Percentiles rank a stretch among this genome's conserved stretches.
These are phyloP conservation scores for Ailanthus altissimus DNA, from an alignment of 345 rosid genomes.

Conservation along the genomic window DNA sequence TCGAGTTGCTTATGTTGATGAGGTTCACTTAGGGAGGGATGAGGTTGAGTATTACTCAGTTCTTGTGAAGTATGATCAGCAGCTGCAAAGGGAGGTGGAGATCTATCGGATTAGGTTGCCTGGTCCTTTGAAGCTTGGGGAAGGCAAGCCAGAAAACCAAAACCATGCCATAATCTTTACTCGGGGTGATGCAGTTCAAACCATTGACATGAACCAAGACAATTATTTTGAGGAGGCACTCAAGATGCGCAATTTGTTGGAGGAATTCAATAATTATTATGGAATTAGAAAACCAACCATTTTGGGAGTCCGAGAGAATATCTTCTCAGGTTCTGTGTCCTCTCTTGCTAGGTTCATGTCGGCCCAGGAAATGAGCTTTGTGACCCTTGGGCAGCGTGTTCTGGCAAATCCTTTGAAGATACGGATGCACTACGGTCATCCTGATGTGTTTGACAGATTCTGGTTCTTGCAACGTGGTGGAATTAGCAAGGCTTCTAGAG, in stretches of 20 bases:
- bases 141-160: constrained; percentile 97
- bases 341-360: constrained; percentile 98
- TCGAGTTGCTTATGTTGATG: constrained; percentile 90
- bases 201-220: constrained; percentile 98
- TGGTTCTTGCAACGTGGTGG: constrained; percentile 93
- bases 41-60: constrained; percentile 73
- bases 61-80: constrained; percentile 78
- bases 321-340: constrained; percentile 91
- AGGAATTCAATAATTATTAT: constrained; percentile 62
- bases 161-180: constrained; percentile 95
- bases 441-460: constrained; percentile 90
- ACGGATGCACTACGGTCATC: constrained; percentile 94
- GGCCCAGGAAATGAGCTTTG: constrained; percentile 83
- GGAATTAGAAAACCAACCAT: constrained; percentile 90
- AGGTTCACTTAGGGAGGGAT: constrained; percentile 56
- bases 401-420: constrained; percentile 88
- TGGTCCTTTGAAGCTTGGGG: constrained; percentile 86
- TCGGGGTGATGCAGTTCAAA: constrained; percentile 91
- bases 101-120: constrained; percentile 85
- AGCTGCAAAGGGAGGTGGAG: constrained; percentile 75
- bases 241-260: constrained; percentile 89
- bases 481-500: constrained; percentile 84
- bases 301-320: constrained; percentile 85
- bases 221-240: constrained; percentile 90
- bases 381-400: constrained; percentile 91